Conservation (phyloP, 352 stramenopile species). For the Blastocystis sp. region DNA sequence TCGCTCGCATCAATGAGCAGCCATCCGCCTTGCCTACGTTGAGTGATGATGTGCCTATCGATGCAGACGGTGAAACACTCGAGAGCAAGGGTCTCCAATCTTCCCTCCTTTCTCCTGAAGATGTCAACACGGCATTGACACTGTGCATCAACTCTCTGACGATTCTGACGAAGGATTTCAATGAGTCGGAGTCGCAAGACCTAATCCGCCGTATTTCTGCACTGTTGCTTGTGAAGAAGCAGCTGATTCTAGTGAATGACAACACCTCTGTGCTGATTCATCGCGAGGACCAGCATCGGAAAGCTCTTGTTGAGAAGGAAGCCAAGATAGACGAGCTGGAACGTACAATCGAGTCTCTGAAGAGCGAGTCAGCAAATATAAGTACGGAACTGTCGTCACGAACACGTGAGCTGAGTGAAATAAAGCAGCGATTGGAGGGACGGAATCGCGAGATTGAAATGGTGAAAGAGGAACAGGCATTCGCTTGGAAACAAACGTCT, state of each 20-base stretch:
- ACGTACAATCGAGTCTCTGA: neutral
- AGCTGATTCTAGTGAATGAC: constrained; percentile 47
- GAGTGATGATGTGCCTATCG: neutral
- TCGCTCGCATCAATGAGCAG: constrained; percentile 43
- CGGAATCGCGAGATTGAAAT: neutral
- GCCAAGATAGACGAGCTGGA: constrained; percentile 11
- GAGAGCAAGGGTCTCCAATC: constrained; percentile 26
- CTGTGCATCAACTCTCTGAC: constrained; percentile 44
- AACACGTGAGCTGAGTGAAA: neutral
- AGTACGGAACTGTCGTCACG: neutral
- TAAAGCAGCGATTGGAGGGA: neutral
- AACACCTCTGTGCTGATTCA: neutral
- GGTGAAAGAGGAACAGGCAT: neutral
- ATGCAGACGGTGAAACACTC: constrained; percentile 13
- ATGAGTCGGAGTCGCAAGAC: neutral
- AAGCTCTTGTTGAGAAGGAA: constrained; percentile 33
- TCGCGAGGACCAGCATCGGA: constrained; percentile 43
- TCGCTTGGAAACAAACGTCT: neutral
- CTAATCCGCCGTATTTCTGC: constrained; percentile 13
- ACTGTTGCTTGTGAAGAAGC: constrained; percentile 37
- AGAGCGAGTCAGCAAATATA: neutral
- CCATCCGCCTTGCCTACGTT: neutral
- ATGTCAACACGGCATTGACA: neutral
- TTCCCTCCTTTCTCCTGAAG: neutral
- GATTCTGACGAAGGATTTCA: neutral